A percentile compares a stretch with the other conserved stretches of the same genome.
Conservation (phyloP, 1,284 basidiomycete species). For the Trametes versicolor region DNA sequence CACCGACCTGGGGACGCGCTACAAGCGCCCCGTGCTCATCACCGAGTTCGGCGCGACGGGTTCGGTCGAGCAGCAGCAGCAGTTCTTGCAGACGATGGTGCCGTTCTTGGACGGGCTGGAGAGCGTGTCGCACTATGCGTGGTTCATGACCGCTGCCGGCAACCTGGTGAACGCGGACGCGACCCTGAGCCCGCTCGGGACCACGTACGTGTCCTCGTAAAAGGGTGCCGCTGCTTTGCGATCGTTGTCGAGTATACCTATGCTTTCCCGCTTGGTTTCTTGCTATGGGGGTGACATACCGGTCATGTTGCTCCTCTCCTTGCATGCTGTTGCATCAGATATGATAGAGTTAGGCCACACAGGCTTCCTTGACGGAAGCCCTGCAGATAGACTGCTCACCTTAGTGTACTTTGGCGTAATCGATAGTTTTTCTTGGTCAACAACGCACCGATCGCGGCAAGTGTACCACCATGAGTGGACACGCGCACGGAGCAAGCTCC, state of each 20-base stretch:
- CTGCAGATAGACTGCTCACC: slow-evolving; percentile 16
- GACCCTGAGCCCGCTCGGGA: slow-evolving; percentile 32
- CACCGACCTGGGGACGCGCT: slow-evolving; percentile 40
- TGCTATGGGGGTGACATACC: slow-evolving; percentile 1
- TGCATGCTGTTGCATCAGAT: slow-evolving; percentile 8
- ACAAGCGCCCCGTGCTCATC: slow-evolving; percentile 43
- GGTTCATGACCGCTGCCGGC: slow-evolving; percentile 43
- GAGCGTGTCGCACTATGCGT: slow-evolving; percentile 42
- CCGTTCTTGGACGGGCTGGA: slow-evolving; percentile 43
- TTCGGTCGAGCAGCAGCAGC: slow-evolving; percentile 36
- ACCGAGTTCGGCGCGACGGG: slow-evolving; percentile 47
- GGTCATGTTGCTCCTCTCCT: slow-evolving; percentile 4
- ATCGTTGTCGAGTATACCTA: slow-evolving; percentile 10
- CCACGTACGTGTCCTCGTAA: slow-evolving; percentile 29
- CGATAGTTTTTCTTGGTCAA: slow-evolving; percentile 2
- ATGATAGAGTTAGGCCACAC: slow-evolving; percentile 9
- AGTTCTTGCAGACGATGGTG: slow-evolving; percentile 44
- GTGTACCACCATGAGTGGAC: background rate
- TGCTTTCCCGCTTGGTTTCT: background rate
- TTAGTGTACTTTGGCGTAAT: slow-evolving; percentile 15
- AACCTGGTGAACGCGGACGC: slow-evolving; percentile 41
- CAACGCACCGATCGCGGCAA: background rate
- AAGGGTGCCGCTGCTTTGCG: background rate
- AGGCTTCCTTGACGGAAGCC: slow-evolving; percentile 22
- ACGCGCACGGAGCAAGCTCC: background rate